A percentile compares a stretch with the other conserved stretches of the same genome.
Evolutionary conservation across 805 yeast species (phyloP).

Genomic region (Kluyveromyces lactis): DNA sequence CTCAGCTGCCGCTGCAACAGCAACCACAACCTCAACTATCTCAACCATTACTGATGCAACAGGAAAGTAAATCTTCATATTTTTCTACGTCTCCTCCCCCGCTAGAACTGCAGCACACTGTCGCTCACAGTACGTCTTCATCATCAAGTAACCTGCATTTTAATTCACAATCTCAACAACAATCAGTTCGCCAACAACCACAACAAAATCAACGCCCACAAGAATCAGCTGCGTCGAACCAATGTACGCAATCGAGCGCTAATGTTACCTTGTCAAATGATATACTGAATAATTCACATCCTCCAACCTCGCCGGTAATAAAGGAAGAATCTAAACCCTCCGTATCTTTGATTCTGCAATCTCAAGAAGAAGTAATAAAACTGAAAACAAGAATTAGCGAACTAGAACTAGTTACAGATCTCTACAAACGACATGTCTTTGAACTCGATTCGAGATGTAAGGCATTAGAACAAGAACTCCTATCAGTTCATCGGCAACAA

Average conservation of each 20-base stretch:
- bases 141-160: constrained; percentile 9
- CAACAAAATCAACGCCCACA: too few relatives aligned
- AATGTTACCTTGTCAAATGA: not conserved
- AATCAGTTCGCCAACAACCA: too few relatives aligned
- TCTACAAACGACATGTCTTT: constrained; percentile 71
- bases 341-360: constrained; percentile 13
- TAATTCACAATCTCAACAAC: too few relatives aligned
- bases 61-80: constrained; percentile 13
- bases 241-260: too few relatives aligned
- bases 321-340: constrained; percentile 5
- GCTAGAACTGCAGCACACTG: constrained; percentile 5
- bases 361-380: constrained; percentile 31
- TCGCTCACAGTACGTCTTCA: constrained; percentile 14
- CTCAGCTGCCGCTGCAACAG: not conserved
- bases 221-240: too few relatives aligned
- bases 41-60: not conserved
- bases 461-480: constrained; percentile 14
- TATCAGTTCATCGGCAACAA: not conserved
- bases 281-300: not conserved
- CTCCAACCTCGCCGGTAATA: not conserved
- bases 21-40: not conserved
- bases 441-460: constrained; percentile 54
- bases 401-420: constrained; percentile 82
- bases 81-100: constrained; percentile 43
- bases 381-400: constrained; percentile 77